A percentile compares a stretch with the other conserved stretches of the same genome.
phyloP scores from a whole-genome alignment of 805 yeast genomes.

The Hanseniaspora pseudoguilliermondii region DNA sequence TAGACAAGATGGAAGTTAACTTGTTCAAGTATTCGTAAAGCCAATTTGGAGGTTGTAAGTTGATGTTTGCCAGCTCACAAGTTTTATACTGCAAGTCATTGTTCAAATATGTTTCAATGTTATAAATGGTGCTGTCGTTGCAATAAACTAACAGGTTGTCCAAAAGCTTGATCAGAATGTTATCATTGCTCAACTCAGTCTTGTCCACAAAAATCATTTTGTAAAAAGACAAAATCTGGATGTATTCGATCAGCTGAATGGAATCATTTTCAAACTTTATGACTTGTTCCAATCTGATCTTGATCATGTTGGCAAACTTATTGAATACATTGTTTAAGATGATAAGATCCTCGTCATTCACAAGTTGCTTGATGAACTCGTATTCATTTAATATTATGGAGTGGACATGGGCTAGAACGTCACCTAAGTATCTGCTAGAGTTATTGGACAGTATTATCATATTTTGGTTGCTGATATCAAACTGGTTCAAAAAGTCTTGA shows the following conservation, averaged over 20 bases:
- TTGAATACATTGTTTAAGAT: constrained; percentile 23
- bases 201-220: constrained; percentile 42
- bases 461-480: constrained; percentile 27
- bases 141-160: constrained; percentile 8
- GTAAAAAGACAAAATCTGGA: constrained; percentile 55
- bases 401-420: constrained; percentile 77
- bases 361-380: constrained; percentile 58
- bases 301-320: constrained; percentile 35
- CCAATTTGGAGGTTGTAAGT: constrained; percentile 78
- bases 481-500: constrained; percentile 55
- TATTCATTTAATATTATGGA: constrained; percentile 75
- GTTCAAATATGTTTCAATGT: constrained; percentile 12
- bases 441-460: constrained; percentile 62
- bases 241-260: constrained; percentile 42
- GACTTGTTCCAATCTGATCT: constrained; percentile 56
- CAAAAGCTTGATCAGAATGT: constrained; percentile 19
- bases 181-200: constrained; percentile 26
- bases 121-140: background rate
- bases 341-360: constrained; percentile 16
- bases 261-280: constrained; percentile 53
- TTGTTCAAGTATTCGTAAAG: constrained; percentile 40
- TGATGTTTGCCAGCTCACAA: constrained; percentile 31
- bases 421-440: constrained; percentile 72
- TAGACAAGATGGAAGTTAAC: constrained; percentile 42
- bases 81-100: constrained; percentile 24